Percentiles rank a stretch among this genome's conserved stretches.
phyloP scores from a whole-genome alignment of 2,329 filamentous ascomycete species.

The Talaromyces sp. region DNA sequence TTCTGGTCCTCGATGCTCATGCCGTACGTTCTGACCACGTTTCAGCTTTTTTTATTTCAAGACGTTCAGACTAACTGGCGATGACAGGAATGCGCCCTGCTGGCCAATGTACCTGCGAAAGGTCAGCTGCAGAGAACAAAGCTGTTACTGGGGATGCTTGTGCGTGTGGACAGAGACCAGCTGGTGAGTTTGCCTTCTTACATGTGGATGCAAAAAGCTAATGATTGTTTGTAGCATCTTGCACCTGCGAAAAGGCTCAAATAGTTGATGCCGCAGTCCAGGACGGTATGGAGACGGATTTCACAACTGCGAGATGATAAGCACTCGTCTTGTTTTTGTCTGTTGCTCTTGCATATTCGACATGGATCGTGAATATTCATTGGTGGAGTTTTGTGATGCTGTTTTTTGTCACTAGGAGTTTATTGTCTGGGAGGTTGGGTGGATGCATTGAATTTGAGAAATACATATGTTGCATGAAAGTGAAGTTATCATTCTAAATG shows the following conservation, averaged over 20 bases:
- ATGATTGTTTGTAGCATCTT: constrained; percentile 48
- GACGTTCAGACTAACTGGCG: constrained; percentile 7
- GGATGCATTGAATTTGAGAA: too few relatives aligned
- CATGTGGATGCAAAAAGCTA: neutral
- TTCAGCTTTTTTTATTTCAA: constrained; percentile 14
- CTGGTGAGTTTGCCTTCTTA: constrained; percentile 48
- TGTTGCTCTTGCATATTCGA: neutral
- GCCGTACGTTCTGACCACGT: constrained; percentile 49
- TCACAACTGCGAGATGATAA: constrained; percentile 48
- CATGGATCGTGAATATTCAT: neutral
- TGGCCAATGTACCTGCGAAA: constrained; percentile 76
- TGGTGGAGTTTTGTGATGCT: neutral
- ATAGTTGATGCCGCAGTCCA: constrained; percentile 47
- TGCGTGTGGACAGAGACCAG: constrained; percentile 69
- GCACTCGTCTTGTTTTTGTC: neutral
- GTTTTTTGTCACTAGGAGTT: too few relatives aligned
- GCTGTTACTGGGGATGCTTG: constrained; percentile 58
- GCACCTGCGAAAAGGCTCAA: constrained; percentile 75
- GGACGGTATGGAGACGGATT: constrained; percentile 67
- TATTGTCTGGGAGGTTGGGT: too few relatives aligned
- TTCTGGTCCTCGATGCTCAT: constrained; percentile 72
- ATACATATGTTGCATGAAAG: too few relatives aligned
- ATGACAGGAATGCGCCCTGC: constrained; percentile 62
- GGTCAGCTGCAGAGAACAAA: constrained; percentile 65
- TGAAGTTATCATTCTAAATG: too few relatives aligned